phyloP scores from a whole-genome alignment of 2,329 filamentous ascomycete species.

The Parascedosporium putredinis region DNA sequence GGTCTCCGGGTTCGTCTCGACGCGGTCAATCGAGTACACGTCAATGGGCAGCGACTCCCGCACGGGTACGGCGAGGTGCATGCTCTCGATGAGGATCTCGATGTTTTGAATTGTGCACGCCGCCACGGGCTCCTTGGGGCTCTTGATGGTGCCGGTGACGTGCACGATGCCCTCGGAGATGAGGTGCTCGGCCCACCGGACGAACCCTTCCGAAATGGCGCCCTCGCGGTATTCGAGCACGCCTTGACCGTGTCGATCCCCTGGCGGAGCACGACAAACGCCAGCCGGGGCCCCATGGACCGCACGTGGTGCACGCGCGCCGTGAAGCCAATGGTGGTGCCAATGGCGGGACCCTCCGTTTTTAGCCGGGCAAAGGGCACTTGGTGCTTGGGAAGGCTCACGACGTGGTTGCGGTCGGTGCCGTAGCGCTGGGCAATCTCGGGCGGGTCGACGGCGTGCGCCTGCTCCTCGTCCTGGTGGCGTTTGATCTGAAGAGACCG shows the following conservation, averaged over 20 bases:
- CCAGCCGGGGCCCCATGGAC: slow-evolving; percentile 69
- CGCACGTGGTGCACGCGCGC: slow-evolving; percentile 68
- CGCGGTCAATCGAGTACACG: slow-evolving; percentile 34
- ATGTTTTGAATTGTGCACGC: slow-evolving; percentile 66
- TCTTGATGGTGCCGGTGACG: slow-evolving; percentile 62
- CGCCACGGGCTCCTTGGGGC: slow-evolving; percentile 62
- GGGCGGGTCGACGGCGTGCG: slow-evolving; percentile 17
- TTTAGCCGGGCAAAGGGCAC: slow-evolving; percentile 12
- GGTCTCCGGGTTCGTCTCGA: slow-evolving; percentile 23
- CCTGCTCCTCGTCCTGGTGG: slow-evolving; percentile 22
- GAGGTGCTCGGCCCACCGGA: slow-evolving; percentile 80
- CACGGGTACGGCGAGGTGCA: slow-evolving; percentile 41
- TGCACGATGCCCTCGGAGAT: slow-evolving; percentile 69
- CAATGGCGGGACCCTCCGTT: slow-evolving; percentile 35
- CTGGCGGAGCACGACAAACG: slow-evolving; percentile 80
- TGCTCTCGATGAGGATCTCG: slow-evolving; percentile 57
- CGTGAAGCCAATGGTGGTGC: slow-evolving; percentile 54
- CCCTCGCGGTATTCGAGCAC: slow-evolving; percentile 44
- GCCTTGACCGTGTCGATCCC: slow-evolving; percentile 72
- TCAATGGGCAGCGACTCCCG: slow-evolving; percentile 35
- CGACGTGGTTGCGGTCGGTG: slow-evolving; percentile 14
- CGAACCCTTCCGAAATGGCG: slow-evolving; percentile 45
- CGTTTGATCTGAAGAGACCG: slow-evolving; percentile 19
- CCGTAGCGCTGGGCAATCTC: slow-evolving; percentile 21
- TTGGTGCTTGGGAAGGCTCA: slow-evolving; percentile 24